These are phyloP conservation scores for Aspergillus wentii DNA, from an alignment of 495 filamentous ascomycete species.

Conservation along the genomic window DNA sequence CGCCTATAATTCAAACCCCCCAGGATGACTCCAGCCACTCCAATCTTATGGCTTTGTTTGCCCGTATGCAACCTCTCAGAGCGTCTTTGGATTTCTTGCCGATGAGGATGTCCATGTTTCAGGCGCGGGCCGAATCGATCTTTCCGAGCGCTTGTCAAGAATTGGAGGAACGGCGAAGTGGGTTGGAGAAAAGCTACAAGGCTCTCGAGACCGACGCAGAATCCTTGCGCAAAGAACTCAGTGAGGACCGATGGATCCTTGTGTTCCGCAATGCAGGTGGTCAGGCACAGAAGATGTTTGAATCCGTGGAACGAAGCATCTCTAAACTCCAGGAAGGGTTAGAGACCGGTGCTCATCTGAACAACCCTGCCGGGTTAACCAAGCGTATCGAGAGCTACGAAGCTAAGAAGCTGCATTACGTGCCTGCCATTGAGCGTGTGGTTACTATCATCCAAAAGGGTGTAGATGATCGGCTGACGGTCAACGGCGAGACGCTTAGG, in stretches of 20 bases:
- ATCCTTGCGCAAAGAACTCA: conserved; percentile 76
- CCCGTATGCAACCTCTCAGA: conserved; percentile 87
- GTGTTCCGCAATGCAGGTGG: conserved; percentile 91
- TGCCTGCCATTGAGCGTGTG: conserved; percentile 88
- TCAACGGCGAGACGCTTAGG: conserved; percentile 89
- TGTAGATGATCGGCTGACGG: conserved; percentile 82
- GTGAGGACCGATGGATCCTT: conserved; percentile 91
- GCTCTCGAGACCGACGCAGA: conserved; percentile 85
- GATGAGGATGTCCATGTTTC: conserved; percentile 88
- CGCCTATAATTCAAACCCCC: conserved; percentile 51
- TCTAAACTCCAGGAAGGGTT: conserved; percentile 75
- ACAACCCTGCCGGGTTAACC: conserved; percentile 57
- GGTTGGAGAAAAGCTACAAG: conserved; percentile 74
- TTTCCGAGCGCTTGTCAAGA: conserved; percentile 91
- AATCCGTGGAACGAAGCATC: conserved; percentile 83
- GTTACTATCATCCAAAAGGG: conserved; percentile 89
- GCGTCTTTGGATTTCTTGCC: conserved; percentile 94
- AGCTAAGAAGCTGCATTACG: conserved; percentile 91
- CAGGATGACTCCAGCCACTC: conserved; percentile 76
- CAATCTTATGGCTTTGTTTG: conserved; percentile 78
- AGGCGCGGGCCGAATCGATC: conserved; percentile 62
- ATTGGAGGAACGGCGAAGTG: conserved; percentile 62
- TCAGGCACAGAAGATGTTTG: conserved; percentile 91
- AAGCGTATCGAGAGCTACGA: conserved; percentile 92
- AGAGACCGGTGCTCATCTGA: conserved; percentile 65